Evolutionary conservation across 495 filamentous ascomycete genomes (phyloP), one percentile per base, ranked within the genome.

Genomic region (Penicillium desertorum): DNA sequence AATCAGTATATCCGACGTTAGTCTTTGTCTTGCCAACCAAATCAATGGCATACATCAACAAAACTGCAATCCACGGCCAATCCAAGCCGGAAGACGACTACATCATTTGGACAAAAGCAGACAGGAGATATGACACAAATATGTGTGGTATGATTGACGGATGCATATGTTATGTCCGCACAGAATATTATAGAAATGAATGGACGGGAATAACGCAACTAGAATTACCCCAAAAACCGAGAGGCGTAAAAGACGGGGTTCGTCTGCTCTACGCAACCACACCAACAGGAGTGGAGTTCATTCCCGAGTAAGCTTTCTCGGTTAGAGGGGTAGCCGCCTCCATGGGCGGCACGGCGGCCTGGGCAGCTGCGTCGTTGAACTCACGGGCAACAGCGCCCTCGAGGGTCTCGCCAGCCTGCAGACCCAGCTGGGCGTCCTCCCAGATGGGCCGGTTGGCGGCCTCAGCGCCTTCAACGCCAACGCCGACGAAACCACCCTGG

Each of bases 401-500:
- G 19, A 76, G 56, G 36, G 65, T 49, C 58, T 76, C 73, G 30
- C 45, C 51, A 25, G 83, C 71, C 29, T 76, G 75, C 56, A 96
- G 76, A 29, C 86, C 90, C 44, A 98, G 82, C 78, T 97, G 93
- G 62, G 83, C 76, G 62, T 95, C 85, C 20, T 90, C 89, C 93
- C 93, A 98, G 34, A 98, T 86, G 41, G 85, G 85, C 63, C 85
- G 77, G 59, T 83, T 78, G 19, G 77, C 79, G 41, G 72, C 77
- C 43, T 81, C 76, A 11, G 78, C 79, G 5, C 78, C 82, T 44
- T 86, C 75, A 34, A 88, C 86, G 25, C 93, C 93, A 19, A 98
- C 93, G 41, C 93, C 93, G 49, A 96, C 90, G 64, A 96, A 96
- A 5, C 94, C 95, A 8, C 95, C 94, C 65, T 93, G 80, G 29